A percentile compares a stretch with the other conserved stretches of the same genome.
These are phyloP conservation scores for Claviceps quebecensis DNA, from an alignment of 2,329 filamentous ascomycete genomes.

Conservation along the genomic window DNA sequence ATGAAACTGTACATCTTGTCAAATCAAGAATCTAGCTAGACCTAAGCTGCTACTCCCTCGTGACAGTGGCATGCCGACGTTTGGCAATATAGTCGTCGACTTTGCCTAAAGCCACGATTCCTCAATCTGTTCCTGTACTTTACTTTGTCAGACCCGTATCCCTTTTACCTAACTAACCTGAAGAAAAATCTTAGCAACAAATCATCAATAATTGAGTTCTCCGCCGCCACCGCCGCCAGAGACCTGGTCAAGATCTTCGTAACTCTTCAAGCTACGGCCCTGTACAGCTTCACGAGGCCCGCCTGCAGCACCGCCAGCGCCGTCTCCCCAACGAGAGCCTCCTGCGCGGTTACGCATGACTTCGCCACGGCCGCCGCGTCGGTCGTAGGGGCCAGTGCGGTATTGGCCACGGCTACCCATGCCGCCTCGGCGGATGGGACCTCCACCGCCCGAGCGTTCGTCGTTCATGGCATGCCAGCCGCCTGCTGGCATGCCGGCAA, in stretches of 20 bases:
- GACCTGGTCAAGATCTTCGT: slow-evolving; percentile 89
- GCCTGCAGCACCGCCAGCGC: slow-evolving; percentile 60
- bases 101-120: background rate
- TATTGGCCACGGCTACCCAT: slow-evolving; percentile 37
- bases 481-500: slow-evolving; percentile 34
- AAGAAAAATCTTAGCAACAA: background rate
- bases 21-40: background rate
- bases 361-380: slow-evolving; percentile 43
- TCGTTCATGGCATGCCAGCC: slow-evolving; percentile 38
- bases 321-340: slow-evolving; percentile 55
- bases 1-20: background rate
- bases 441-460: slow-evolving; percentile 42
- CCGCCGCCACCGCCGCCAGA: slow-evolving; percentile 56
- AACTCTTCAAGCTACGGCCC: slow-evolving; percentile 86
- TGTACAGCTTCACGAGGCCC: slow-evolving; percentile 86
- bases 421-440: slow-evolving; percentile 56
- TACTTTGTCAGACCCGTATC: background rate
- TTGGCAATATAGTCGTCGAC: background rate
- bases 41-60: background rate
- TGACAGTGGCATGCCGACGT: background rate
- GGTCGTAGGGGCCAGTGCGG: slow-evolving; percentile 61
- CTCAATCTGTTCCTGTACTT: background rate
- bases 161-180: slow-evolving; percentile 17
- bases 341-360: slow-evolving; percentile 37
- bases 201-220: slow-evolving; percentile 69